Percentiles rank a stretch among this genome's conserved stretches.
These are phyloP conservation scores for Chlorella vulgaris DNA, from an alignment of 139 green algal species.

Conservation along the genomic window DNA sequence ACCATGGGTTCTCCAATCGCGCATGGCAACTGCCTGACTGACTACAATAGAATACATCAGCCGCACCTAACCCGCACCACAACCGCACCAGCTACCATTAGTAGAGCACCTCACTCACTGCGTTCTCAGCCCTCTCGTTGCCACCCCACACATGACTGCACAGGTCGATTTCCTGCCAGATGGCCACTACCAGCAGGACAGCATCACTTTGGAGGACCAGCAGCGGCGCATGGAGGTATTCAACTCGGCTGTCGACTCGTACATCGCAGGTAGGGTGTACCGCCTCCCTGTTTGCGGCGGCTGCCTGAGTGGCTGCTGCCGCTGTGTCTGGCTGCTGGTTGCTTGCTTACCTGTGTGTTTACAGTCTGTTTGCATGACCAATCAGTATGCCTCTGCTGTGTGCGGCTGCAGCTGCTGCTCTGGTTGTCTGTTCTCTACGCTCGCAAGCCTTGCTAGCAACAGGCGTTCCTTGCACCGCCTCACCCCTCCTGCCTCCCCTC, in stretches of 20 bases:
- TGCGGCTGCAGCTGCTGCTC: neutral
- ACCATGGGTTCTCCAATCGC: no score
- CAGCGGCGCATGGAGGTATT: conserved; percentile 41
- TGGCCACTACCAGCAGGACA: conserved; percentile 40
- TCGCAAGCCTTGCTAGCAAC: no score
- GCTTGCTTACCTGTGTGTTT: neutral
- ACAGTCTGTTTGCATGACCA: neutral
- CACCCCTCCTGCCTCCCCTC: neutral
- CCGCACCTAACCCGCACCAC: no score
- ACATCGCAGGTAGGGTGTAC: conserved; percentile 29
- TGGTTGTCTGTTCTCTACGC: no score
- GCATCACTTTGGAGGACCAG: conserved; percentile 42
- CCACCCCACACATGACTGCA: neutral
- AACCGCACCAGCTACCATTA: no score
- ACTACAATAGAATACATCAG: no score
- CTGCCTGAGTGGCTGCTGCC: neutral
- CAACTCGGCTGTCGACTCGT: conserved; percentile 44
- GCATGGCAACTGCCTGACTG: no score
- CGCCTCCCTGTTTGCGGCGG: no score
- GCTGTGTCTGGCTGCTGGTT: neutral
- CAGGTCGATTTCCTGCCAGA: conserved; percentile 45
- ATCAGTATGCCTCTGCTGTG: neutral
- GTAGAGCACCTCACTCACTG: no score
- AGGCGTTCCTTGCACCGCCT: neutral
- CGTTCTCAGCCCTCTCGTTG: neutral